Conservation (phyloP, 345 rosid species). For the Tarenaya hassleriana region DNA sequence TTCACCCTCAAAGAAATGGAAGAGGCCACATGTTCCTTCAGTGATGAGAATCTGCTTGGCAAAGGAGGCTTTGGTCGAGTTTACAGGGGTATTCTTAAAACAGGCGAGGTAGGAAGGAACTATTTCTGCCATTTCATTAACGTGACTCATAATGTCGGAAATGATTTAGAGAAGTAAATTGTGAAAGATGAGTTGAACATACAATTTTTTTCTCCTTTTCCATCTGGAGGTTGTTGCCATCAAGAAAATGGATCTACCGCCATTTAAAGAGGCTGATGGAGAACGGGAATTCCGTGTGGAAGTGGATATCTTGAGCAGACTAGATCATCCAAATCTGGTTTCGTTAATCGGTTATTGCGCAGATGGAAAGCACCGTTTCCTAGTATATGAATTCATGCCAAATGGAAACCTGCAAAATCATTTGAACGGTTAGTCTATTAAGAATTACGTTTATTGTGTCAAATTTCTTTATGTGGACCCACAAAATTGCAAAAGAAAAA, state of each 20-base stretch:
- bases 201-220: slow-evolving; percentile 19
- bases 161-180: background rate
- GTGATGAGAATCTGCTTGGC: slow-evolving; percentile 63
- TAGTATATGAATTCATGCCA: slow-evolving; percentile 76
- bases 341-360: slow-evolving; percentile 91
- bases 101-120: slow-evolving; percentile 69
- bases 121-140: slow-evolving; percentile 15
- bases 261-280: slow-evolving; percentile 77
- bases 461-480: background rate
- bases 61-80: slow-evolving; percentile 94
- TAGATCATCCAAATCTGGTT: slow-evolving; percentile 88
- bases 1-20: slow-evolving; percentile 90
- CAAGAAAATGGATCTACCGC: slow-evolving; percentile 94
- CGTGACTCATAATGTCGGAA: slow-evolving; percentile 17
- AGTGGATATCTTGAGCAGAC: slow-evolving; percentile 93
- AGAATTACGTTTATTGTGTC: slow-evolving; percentile 5
- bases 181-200: background rate
- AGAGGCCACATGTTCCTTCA: slow-evolving; percentile 66
- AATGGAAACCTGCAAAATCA: slow-evolving; percentile 96
- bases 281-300: slow-evolving; percentile 92
- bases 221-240: slow-evolving; percentile 80
- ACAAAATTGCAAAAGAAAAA: background rate
- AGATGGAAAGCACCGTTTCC: slow-evolving; percentile 82
- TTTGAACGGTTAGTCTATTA: slow-evolving; percentile 54
- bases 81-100: slow-evolving; percentile 65